A percentile compares a stretch with the other conserved stretches of the same genome.
Conservation (phyloP, 768 basidiomycete species). For the Suillus lakei region DNA sequence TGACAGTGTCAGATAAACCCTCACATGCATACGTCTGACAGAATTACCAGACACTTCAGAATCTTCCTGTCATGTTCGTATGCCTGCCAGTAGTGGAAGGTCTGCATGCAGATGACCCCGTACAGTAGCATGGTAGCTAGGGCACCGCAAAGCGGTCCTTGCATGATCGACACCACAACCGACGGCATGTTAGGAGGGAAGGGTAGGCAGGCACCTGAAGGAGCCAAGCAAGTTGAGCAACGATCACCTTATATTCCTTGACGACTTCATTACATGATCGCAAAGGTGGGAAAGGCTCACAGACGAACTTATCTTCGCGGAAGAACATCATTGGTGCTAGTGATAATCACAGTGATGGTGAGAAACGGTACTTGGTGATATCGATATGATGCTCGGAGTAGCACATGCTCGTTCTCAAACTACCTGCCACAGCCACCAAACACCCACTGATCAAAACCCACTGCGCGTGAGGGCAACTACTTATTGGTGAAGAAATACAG, state of each 20-base stretch:
- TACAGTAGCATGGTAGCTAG: conserved; percentile 17
- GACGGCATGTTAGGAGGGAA: conserved; percentile 12
- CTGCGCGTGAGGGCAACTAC: neutral
- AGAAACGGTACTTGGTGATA: neutral
- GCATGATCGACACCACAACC: conserved; percentile 11
- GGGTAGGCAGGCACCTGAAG: neutral
- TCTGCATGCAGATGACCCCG: conserved; percentile 22
- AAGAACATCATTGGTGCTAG: neutral
- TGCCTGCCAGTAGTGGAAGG: conserved; percentile 16
- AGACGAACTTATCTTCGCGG: neutral
- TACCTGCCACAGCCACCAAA: too few species aligned
- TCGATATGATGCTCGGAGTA: too few species aligned
- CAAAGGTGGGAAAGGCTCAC: neutral
- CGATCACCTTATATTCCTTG: neutral
- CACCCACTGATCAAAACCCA: neutral
- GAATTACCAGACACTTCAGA: conserved; percentile 12
- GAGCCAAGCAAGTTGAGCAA: neutral
- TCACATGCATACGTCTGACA: neutral
- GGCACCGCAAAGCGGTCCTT: conserved; percentile 18
- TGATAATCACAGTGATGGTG: neutral
- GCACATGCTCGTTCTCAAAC: too few species aligned
- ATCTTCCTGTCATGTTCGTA: conserved; percentile 12
- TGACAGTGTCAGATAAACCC: neutral
- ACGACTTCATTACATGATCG: neutral
- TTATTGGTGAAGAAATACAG: neutral